Evolutionary conservation across 345 rosid species (phyloP).

Genomic region (Brassica nigra): DNA sequence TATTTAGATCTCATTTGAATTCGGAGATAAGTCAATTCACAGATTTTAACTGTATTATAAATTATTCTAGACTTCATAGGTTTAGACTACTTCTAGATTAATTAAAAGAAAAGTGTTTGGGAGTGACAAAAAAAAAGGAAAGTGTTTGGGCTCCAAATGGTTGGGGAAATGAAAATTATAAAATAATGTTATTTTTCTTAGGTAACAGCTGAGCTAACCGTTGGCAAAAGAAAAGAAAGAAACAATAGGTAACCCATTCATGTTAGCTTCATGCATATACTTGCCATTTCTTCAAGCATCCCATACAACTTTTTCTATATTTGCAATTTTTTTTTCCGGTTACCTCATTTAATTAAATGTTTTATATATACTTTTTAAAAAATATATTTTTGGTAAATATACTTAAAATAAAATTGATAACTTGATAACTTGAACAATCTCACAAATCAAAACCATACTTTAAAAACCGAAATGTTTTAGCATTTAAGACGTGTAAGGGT

Average conservation of each 20-base stretch:
- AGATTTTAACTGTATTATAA: no score
- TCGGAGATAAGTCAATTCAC: no score
- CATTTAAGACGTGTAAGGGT: no score
- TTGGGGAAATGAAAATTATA: not conserved
- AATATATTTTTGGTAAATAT: not conserved
- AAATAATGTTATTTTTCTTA: not conserved
- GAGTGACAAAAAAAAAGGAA: no score
- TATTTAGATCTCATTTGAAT: no score
- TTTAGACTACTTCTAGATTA: no score
- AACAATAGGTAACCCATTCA: not conserved
- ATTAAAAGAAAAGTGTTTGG: no score
- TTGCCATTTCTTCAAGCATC: slow-evolving; percentile 31
- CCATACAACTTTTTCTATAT: not conserved
- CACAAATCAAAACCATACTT: not conserved
- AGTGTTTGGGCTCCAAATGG: not conserved
- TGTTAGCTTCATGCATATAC: slow-evolving; percentile 18
- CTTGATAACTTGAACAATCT: not conserved
- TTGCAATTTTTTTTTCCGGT: not conserved
- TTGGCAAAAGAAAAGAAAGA: slow-evolving; percentile 4
- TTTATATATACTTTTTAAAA: not conserved
- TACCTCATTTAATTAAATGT: not conserved
- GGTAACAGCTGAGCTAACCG: not conserved
- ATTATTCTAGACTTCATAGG: no score
- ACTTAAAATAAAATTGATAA: not conserved
- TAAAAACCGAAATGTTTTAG: no score